phyloP scores from a whole-genome alignment of 441 rosid species.

The Melastoma candidum region DNA sequence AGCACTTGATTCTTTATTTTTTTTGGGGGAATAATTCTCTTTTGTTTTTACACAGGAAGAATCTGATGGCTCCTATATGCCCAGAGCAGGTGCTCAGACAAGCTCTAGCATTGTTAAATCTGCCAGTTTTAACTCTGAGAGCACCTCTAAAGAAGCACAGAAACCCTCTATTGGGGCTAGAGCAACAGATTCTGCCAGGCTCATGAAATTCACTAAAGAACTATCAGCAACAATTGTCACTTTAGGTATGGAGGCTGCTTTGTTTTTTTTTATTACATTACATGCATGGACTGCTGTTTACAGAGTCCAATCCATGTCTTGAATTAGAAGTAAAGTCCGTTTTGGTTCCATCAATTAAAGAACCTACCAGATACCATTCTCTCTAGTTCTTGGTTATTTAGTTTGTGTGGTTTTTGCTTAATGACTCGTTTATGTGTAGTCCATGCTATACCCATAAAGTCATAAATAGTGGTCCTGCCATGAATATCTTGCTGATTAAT shows the following conservation, averaged over 20 bases:
- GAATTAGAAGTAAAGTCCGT: neutral
- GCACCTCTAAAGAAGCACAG: conserved; percentile 35
- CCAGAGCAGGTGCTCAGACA: conserved; percentile 19
- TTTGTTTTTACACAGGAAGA: conserved; percentile 37
- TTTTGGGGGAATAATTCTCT: neutral
- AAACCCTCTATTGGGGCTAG: conserved; percentile 58
- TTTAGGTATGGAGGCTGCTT: conserved; percentile 48
- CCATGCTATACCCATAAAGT: neutral
- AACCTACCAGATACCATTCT: too few species aligned
- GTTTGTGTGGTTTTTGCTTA: neutral
- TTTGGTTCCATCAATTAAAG: too few species aligned
- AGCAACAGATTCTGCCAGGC: conserved; percentile 82
- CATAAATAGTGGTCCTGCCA: neutral
- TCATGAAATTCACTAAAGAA: conserved; percentile 71
- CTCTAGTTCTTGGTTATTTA: neutral
- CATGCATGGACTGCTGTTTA: neutral
- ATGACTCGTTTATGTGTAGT: neutral
- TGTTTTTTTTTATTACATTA: neutral
- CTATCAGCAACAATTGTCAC: conserved; percentile 65
- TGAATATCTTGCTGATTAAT: conserved; percentile 1
- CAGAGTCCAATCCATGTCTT: neutral
- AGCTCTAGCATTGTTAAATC: conserved; percentile 37
- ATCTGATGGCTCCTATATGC: conserved; percentile 28
- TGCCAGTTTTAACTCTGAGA: conserved; percentile 39
- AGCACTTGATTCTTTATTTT: conserved; percentile 1